A percentile compares a stretch with the other conserved stretches of the same genome.
These are phyloP conservation scores for Backusella tuberculispora DNA, from an alignment of 192 early-diverging fungal genomes.

Conservation along the genomic window DNA sequence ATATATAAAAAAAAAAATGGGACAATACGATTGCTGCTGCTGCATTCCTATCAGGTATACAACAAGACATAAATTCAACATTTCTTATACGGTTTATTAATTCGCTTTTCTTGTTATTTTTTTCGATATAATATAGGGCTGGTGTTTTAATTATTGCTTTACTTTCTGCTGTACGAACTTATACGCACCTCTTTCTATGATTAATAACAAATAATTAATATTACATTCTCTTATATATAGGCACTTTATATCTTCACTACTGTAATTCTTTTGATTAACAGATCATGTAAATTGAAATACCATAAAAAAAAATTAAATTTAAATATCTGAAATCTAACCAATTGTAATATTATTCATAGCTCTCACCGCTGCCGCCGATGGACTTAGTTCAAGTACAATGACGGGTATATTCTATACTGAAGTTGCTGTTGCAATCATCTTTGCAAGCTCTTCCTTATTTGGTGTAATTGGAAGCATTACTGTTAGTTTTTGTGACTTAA, in stretches of 20 bases:
- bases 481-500: conserved; percentile 28
- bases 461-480: conserved; percentile 38
- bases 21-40: conserved; percentile 27
- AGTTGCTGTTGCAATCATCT: conserved; percentile 26
- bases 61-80: not conserved
- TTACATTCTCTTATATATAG: conserved; percentile 1
- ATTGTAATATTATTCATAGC: not conserved
- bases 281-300: not conserved
- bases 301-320: not conserved
- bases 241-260: not conserved
- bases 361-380: not conserved
- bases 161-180: conserved; percentile 22
- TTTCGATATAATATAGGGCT: conserved; percentile 25
- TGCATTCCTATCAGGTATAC: conserved; percentile 31
- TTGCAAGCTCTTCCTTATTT: conserved; percentile 29
- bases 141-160: conserved; percentile 32
- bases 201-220: not conserved
- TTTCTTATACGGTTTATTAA: not conserved
- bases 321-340: not conserved
- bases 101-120: not conserved
- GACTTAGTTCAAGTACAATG: not conserved
- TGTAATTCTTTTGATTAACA: conserved; percentile 2
- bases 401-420: conserved; percentile 20
- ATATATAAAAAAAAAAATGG: conserved; percentile 20
- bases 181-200: not conserved